Conservation (phyloP, 768 basidiomycete species). For the Coprinellus aureogranulatus region DNA sequence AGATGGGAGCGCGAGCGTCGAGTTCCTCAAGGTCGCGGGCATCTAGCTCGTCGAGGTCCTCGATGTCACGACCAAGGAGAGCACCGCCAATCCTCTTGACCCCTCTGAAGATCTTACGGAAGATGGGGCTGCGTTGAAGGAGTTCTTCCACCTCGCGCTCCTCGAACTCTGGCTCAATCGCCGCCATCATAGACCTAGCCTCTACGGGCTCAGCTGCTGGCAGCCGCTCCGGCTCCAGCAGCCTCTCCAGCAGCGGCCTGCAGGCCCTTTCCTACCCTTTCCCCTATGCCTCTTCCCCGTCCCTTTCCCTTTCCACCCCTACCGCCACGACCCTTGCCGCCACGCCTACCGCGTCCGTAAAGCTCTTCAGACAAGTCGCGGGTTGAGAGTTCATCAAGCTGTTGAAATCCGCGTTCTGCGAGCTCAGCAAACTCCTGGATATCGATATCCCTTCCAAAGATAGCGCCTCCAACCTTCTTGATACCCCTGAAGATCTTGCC, state of each 20-base stretch:
- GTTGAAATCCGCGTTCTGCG: background rate
- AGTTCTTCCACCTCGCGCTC: slow-evolving; percentile 3
- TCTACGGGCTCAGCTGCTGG: background rate
- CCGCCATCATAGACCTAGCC: background rate
- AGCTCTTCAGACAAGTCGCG: background rate
- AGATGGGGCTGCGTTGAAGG: background rate
- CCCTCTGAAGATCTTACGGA: slow-evolving; percentile 4
- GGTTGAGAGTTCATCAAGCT: background rate
- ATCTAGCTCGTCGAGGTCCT: background rate
- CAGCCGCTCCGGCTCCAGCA: too few relatives aligned
- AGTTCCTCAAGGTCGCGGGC: background rate
- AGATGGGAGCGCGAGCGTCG: background rate
- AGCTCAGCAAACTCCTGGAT: background rate
- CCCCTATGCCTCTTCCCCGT: too few relatives aligned
- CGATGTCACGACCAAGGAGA: background rate
- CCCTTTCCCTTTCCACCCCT: too few relatives aligned
- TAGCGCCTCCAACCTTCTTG: background rate
- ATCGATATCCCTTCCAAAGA: background rate
- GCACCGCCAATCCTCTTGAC: background rate
- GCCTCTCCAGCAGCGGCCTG: too few relatives aligned
- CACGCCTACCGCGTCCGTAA: background rate
- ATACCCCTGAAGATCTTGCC: slow-evolving; percentile 5
- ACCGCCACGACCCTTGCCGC: too few relatives aligned
- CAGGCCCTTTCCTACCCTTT: too few relatives aligned
- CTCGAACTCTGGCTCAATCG: background rate